A percentile compares a stretch with the other conserved stretches of the same genome.
Evolutionary conservation across 1,139 yeast species (phyloP).

Genomic region (Sugiyamaella japonica): DNA sequence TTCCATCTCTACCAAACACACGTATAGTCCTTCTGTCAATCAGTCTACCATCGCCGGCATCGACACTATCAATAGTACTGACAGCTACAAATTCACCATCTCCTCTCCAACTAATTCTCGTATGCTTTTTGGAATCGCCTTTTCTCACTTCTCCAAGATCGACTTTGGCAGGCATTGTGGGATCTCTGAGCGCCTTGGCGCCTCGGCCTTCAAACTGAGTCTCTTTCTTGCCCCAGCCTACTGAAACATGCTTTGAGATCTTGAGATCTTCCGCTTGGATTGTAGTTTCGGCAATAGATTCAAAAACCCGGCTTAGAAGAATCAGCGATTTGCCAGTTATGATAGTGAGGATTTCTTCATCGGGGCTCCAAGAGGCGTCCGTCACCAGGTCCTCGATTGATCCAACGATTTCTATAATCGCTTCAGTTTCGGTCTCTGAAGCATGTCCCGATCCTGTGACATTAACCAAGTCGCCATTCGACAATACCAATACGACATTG

Average conservation of each 20-base stretch:
- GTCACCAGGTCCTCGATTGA: constrained; percentile 73
- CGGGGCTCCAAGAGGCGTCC: constrained; percentile 87
- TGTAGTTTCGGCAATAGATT: constrained; percentile 68
- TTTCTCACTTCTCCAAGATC: constrained; percentile 65
- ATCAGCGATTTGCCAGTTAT: constrained; percentile 60
- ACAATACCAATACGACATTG: constrained; percentile 35
- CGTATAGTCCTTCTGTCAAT: constrained; percentile 73
- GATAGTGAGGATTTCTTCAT: constrained; percentile 79
- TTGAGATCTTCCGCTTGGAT: constrained; percentile 65
- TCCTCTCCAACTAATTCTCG: constrained; percentile 83
- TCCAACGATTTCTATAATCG: constrained; percentile 68
- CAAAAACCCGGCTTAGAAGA: constrained; percentile 73
- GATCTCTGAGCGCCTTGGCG: constrained; percentile 71
- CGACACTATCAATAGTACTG: constrained; percentile 57
- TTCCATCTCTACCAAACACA: constrained; percentile 75
- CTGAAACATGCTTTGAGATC: constrained; percentile 83
- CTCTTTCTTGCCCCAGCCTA: constrained; percentile 98
- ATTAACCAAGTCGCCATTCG: constrained; percentile 55
- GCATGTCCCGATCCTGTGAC: constrained; percentile 51
- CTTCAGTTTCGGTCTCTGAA: constrained; percentile 35
- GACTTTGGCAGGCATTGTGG: constrained; percentile 78
- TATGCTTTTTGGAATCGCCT: constrained; percentile 49
- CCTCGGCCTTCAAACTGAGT: constrained; percentile 97
- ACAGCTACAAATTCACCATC: constrained; percentile 85
- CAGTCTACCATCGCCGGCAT: constrained; percentile 39